Base-by-base conservation (phyloP, 192 early-diverging fungal species). In the Mortierella hygrophila region DNA sequence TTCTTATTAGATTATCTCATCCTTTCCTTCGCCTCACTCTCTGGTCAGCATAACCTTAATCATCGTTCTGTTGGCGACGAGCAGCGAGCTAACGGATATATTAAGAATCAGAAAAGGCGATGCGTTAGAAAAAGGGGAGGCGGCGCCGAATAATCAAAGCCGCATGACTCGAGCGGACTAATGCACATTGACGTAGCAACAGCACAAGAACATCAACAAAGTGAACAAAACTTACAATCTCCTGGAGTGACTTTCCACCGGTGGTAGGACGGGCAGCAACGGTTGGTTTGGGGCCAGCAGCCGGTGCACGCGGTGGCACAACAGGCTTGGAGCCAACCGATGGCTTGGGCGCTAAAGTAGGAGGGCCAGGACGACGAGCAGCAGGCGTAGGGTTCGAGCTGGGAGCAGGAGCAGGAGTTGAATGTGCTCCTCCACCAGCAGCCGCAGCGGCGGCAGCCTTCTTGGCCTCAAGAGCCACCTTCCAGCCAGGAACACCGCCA, bases 391-490 rank as follows among this genome's bases (percentile, higher is more conserved):
- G 84, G 42, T n/a, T 86, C 8, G 84, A 26, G 29, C 77, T 85
- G 6, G 72, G 83, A 20, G 82, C 55, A 38, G 82, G 75, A 29
- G 82, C 37, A 10, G 83, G 57, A 46, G 77, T 60, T n/a, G 68
- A 13, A 35, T 40, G 49, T 1, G 37, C 68, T 60, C 71, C 79
- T 6, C 73, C 77, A 38, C 77, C 82, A 4, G 68, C 82, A n/a
- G 84, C 84, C 10, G 79, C 83, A 21, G 83, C 84, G 0, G 84
- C 84, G 26, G 89, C 89, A 68, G 92, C 90, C 72, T 91, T 91
- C 83, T 89, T 89, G 13, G 92, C 92, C 79, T 92, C 92, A 29
- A 93, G 70, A 72, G 90, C 90, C 15, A 89, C 90, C 72, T 91
- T 91, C 92, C 92, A 93, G 40, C 88, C 87, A 68, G 90, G 90